These are phyloP conservation scores for Cladophialophora immunda DNA, from an alignment of 2,329 filamentous ascomycete species.

Conservation along the genomic window DNA sequence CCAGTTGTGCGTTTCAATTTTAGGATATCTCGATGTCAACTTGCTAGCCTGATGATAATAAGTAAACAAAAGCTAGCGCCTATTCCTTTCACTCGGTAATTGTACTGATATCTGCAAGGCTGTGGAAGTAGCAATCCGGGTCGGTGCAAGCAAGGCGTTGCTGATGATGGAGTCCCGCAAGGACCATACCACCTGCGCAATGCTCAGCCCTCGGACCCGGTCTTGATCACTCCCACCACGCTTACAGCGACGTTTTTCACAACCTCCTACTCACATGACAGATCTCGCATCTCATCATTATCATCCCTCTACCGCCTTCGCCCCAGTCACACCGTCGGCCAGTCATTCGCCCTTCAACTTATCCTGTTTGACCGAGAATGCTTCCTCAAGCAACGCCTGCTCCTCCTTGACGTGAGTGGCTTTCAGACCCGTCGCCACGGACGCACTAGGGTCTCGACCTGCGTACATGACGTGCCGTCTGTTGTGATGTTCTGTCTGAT, in stretches of 20 bases:
- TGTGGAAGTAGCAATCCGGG: background rate
- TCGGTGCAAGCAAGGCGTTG: background rate
- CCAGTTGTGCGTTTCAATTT: background rate
- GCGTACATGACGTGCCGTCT: constrained; percentile 97
- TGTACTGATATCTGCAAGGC: constrained; percentile 5
- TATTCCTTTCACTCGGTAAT: background rate
- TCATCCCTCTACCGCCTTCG: constrained; percentile 11
- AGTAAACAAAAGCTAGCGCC: background rate
- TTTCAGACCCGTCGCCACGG: constrained; percentile 94
- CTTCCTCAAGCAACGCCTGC: constrained; percentile 76
- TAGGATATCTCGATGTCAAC: background rate
- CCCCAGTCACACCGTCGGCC: constrained; percentile 30
- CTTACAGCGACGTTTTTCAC: background rate
- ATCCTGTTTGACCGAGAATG: constrained; percentile 70
- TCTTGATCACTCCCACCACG: background rate
- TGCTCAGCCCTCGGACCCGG: background rate
- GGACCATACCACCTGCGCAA: background rate
- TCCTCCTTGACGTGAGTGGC: constrained; percentile 89
- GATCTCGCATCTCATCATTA: constrained; percentile 2
- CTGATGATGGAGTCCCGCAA: background rate
- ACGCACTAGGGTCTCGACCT: constrained; percentile 90
- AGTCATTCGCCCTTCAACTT: constrained; percentile 65
- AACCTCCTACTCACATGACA: background rate
- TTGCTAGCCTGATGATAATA: background rate
- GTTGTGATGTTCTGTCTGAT: constrained; percentile 90